Evolutionary conservation across 2,329 filamentous ascomycete genomes (phyloP), one percentile per base, ranked within the genome.

Genomic region (Trichoderma harzianum): DNA sequence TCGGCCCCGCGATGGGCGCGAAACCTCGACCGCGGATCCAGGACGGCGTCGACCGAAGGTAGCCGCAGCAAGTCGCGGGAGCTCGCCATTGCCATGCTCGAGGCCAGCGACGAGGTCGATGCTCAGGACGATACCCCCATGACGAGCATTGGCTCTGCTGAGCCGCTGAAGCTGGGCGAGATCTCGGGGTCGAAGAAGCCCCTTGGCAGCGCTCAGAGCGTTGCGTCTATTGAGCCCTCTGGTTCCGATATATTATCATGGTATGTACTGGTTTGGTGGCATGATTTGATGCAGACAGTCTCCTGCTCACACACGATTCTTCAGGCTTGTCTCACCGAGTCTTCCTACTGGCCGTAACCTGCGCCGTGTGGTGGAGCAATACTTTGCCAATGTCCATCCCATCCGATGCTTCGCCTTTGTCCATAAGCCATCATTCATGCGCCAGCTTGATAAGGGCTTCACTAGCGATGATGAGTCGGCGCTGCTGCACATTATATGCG

Each of bases 391-490:
- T 34, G 75, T 82, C 5, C 85, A 82, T 65, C 80, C 80, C n/a
- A 77, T 82, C 5, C 78, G 81, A 24, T 82, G 81, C 72, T 82
- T 82, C 68, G 80, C 81, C 18, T 82, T 82, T 77, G 80, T 82
- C 21, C 81, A 82, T 66, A 81, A 82, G 64, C 81, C 81, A 5
- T 82, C 81, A 1, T 82, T 82, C 64, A 80, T 81, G 74, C 76
- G 80, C 7, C 80, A 82, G 60, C 75, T 82, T 6, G 81, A 82
- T 70, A 81, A 79, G 28, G 81, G 81, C 0, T 77, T 82, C 60
- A 76, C 77, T 8, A 78, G 75, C 5, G 80, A 82, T 12, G 80
- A 82, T 43, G 81, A 82, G 70, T 79, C 77, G 55, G 80, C 80
- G 18, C 75, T 82, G 26, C 72, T 82, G 10, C 77, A 82, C 65